phyloP scores from a whole-genome alignment of 306 rosid species.

The Trifolium fragiferum region DNA sequence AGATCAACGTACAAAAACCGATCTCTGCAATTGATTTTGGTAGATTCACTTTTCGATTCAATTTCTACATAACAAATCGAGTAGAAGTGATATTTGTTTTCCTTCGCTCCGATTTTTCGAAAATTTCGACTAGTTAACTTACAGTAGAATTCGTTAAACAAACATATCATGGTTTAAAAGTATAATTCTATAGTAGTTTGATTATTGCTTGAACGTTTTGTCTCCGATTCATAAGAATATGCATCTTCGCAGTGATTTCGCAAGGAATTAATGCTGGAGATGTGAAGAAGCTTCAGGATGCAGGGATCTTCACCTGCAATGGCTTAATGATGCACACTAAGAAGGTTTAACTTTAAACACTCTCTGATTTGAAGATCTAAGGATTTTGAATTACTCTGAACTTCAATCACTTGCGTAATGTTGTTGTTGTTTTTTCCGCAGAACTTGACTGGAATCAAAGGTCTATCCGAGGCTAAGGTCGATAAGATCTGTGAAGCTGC shows the following conservation, averaged over 20 bases:
- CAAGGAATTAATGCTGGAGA: slow-evolving; percentile 99
- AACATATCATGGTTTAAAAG: slow-evolving; percentile 4
- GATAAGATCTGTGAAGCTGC: slow-evolving; percentile 98
- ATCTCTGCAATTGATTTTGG: slow-evolving; percentile 19
- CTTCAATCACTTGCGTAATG: background rate
- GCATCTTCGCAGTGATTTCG: slow-evolving; percentile 70
- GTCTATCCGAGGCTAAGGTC: slow-evolving; percentile 95
- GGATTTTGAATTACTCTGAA: slow-evolving; percentile 1
- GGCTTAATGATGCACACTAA: slow-evolving; percentile 99
- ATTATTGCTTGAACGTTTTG: background rate
- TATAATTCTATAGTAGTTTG: background rate
- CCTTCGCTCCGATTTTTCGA: background rate
- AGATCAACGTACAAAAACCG: background rate
- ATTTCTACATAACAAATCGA: background rate
- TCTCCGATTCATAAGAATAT: background rate
- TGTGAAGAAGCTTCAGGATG: slow-evolving; percentile 97
- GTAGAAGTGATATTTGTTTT: background rate
- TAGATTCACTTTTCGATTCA: background rate
- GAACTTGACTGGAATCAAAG: slow-evolving; percentile 94
- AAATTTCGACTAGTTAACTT: background rate
- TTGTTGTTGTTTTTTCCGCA: slow-evolving; percentile 42
- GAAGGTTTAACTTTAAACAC: slow-evolving; percentile 59
- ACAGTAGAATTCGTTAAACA: slow-evolving; percentile 8
- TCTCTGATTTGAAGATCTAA: slow-evolving; percentile 16
- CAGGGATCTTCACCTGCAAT: slow-evolving; percentile 96